Conservation (phyloP, 2,329 filamentous ascomycete genomes). For the Aspergillus sp. region DNA sequence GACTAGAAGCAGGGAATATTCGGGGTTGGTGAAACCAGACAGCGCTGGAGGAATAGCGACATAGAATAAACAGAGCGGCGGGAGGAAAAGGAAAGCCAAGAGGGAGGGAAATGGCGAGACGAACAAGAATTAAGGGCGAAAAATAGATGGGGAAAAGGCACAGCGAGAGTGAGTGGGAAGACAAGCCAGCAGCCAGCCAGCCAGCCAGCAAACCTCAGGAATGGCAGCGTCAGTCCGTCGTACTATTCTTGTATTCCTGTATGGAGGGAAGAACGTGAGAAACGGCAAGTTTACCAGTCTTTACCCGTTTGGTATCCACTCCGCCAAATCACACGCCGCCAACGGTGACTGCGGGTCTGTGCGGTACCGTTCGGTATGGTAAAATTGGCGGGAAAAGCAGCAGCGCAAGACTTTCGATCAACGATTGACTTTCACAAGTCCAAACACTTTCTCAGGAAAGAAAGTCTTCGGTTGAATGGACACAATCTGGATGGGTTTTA, state of each 20-base stretch:
- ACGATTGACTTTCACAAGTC: not conserved
- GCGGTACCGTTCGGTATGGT: conserved; percentile 1
- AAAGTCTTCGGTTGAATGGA: not conserved
- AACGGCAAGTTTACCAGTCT: not conserved
- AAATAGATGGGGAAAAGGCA: conserved; percentile 2
- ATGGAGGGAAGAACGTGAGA: not conserved
- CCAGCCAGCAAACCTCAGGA: no score
- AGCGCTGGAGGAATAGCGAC: not conserved
- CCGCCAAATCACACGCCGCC: not conserved
- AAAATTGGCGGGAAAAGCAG: conserved; percentile 3
- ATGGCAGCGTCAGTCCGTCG: not conserved
- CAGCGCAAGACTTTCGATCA: not conserved
- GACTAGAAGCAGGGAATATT: conserved; percentile 8
- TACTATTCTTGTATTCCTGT: not conserved
- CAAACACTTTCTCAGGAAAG: not conserved
- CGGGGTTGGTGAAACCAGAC: not conserved
- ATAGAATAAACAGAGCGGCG: conserved; percentile 5
- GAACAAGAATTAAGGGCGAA: conserved; percentile 9
- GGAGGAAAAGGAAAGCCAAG: not conserved
- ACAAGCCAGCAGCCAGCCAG: not conserved
- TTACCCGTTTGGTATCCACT: conserved; percentile 1
- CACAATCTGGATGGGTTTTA: not conserved
- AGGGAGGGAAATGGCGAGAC: conserved; percentile 3
- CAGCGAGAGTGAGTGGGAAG: not conserved
- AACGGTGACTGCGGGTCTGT: not conserved